Conservation (phyloP, 352 stramenopile species). For the Elongisporangium undulatum region DNA sequence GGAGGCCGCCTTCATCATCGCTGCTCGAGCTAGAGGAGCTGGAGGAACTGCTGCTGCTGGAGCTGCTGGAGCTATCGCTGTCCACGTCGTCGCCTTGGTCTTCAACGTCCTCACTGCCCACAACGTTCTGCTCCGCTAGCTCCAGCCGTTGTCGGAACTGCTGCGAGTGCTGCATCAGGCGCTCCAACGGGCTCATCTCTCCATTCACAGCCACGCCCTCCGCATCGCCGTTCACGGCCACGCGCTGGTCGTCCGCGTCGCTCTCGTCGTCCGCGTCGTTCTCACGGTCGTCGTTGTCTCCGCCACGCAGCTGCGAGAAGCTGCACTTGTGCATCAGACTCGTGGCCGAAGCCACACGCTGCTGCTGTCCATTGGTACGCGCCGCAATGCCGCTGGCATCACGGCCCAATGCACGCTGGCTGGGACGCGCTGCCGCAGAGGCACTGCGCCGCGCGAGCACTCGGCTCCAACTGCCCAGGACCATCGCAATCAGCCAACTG, state of each 20-base stretch:
- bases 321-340: neutral
- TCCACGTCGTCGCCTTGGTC: constrained; percentile 7
- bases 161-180: constrained; percentile 60
- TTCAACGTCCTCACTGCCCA: constrained; percentile 10
- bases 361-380: neutral
- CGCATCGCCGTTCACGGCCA: neutral
- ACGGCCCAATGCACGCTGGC: neutral
- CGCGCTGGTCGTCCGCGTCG: neutral
- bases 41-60: constrained; percentile 8
- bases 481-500: neutral
- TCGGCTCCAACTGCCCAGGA: neutral
- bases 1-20: constrained; percentile 10
- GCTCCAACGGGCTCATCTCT: constrained; percentile 56
- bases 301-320: constrained; percentile 6
- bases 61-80: constrained; percentile 4
- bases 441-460: neutral
- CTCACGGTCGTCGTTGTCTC: constrained; percentile 12
- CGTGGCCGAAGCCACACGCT: neutral
- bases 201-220: constrained; percentile 7
- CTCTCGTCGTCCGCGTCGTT: constrained; percentile 9
- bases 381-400: neutral
- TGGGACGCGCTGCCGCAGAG: neutral
- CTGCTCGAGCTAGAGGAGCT: neutral
- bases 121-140: constrained; percentile 11
- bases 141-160: constrained; percentile 45